Percentiles rank a stretch among this genome's conserved stretches.
Evolutionary conservation across 208 protist genomes (phyloP).

Genomic region (Willaertia magna): DNA sequence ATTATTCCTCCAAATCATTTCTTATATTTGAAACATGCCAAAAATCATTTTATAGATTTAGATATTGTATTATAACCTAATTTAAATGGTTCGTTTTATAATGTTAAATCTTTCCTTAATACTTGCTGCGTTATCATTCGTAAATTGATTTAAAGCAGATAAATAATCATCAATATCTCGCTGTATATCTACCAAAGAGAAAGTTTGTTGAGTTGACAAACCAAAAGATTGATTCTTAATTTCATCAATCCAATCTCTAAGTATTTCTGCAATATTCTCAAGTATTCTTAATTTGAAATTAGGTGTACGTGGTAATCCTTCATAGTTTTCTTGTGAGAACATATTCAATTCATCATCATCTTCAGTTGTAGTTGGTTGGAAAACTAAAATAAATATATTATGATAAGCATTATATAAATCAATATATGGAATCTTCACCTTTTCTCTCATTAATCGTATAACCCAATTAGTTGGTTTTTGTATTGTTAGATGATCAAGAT

Average conservation of each 20-base stretch:
- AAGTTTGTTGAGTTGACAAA: background rate
- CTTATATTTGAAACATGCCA: no score
- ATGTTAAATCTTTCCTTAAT: no score
- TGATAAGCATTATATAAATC: background rate
- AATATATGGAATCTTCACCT: background rate
- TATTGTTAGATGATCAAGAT: no score
- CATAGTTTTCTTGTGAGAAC: background rate
- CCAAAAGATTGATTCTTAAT: background rate
- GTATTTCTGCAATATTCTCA: background rate
- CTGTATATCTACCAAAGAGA: background rate
- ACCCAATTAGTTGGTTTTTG: background rate
- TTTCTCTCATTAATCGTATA: background rate
- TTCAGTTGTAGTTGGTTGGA: background rate
- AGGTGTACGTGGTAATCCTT: background rate
- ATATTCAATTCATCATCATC: background rate
- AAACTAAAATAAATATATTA: background rate
- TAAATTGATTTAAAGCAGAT: background rate
- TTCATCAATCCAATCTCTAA: background rate
- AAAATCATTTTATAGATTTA: no score
- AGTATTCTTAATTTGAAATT: background rate
- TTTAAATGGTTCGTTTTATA: no score
- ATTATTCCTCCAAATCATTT: no score
- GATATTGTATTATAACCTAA: no score
- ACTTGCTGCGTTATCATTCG: no score
- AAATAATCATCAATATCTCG: background rate